A percentile compares a stretch with the other conserved stretches of the same genome.
phyloP scores from a whole-genome alignment of 441 rosid genomes.

The Adansonia rubrostipa region DNA sequence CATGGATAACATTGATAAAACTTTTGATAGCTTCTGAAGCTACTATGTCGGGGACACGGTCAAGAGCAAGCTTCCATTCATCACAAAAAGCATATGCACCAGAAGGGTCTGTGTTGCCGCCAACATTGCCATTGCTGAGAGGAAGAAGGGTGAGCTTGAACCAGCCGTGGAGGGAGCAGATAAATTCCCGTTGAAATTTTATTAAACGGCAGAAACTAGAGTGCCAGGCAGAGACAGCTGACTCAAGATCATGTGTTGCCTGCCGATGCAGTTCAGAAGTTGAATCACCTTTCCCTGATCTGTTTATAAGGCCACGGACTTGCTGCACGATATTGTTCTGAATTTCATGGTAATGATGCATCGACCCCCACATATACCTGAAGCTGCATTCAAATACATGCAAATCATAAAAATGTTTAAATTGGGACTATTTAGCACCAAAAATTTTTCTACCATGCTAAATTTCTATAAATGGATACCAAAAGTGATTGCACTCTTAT shows the following conservation, averaged over 20 bases:
- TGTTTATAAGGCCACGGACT: constrained; percentile 86
- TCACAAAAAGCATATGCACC: constrained; percentile 74
- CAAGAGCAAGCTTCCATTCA: constrained; percentile 92
- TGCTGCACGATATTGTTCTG: constrained; percentile 88
- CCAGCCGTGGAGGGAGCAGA: constrained; percentile 80
- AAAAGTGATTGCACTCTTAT: not conserved
- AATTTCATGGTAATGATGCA: constrained; percentile 82
- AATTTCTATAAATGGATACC: constrained; percentile 2
- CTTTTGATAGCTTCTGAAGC: constrained; percentile 97
- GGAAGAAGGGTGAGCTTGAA: constrained; percentile 81
- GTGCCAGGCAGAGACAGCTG: constrained; percentile 86
- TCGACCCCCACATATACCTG: constrained; percentile 96
- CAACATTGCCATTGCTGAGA: constrained; percentile 58
- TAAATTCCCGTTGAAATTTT: constrained; percentile 82
- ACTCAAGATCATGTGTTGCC: constrained; percentile 88
- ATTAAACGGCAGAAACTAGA: constrained; percentile 77
- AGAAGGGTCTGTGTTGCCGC: constrained; percentile 43
- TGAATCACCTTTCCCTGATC: constrained; percentile 68
- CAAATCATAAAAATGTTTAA: constrained; percentile 3
- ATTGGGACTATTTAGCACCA: not conserved
- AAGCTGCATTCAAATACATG: constrained; percentile 50
- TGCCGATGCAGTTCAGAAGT: constrained; percentile 89
- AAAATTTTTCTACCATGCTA: not conserved
- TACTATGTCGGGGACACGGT: constrained; percentile 88
- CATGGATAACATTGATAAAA: constrained; percentile 79